A percentile compares a stretch with the other conserved stretches of the same genome.
These are phyloP conservation scores for Platanus orientalis DNA, from an alignment of 164 flowering plant species.

Conservation along the genomic window DNA sequence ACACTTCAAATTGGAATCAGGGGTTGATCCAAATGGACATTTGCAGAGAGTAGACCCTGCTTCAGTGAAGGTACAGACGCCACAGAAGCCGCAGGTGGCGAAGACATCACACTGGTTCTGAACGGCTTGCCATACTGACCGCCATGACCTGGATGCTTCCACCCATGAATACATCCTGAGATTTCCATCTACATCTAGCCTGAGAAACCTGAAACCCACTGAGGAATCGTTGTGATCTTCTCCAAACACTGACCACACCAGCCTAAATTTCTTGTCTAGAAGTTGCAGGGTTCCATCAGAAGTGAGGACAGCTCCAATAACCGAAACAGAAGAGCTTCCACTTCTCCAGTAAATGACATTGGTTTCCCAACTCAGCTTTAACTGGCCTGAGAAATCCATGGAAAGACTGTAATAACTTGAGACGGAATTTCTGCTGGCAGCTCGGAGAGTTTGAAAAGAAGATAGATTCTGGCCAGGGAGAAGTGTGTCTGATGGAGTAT, in stretches of 20 bases:
- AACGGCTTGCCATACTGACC: slow-evolving; percentile 68
- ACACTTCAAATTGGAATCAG: slow-evolving; percentile 34
- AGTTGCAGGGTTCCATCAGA: slow-evolving; percentile 50
- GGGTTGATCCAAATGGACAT: slow-evolving; percentile 35
- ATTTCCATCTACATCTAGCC: slow-evolving; percentile 74
- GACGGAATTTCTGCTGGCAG: slow-evolving; percentile 38
- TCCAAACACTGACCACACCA: slow-evolving; percentile 56
- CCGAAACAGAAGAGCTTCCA: slow-evolving; percentile 16
- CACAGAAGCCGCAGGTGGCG: slow-evolving; percentile 53
- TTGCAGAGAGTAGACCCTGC: slow-evolving; percentile 40
- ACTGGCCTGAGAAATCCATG: slow-evolving; percentile 37
- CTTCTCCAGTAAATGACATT: slow-evolving; percentile 55
- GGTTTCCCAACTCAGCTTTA: slow-evolving; percentile 59
- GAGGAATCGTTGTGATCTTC: slow-evolving; percentile 51
- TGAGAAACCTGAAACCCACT: slow-evolving; percentile 46
- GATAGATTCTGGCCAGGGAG: slow-evolving; percentile 65
- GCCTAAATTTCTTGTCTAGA: slow-evolving; percentile 23
- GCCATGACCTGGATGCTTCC: slow-evolving; percentile 41
- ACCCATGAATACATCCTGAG: slow-evolving; percentile 66
- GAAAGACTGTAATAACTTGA: slow-evolving; percentile 59
- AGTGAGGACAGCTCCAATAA: slow-evolving; percentile 30
- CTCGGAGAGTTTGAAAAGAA: slow-evolving; percentile 49
- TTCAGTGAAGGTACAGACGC: slow-evolving; percentile 39
- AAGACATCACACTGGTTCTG: slow-evolving; percentile 69
- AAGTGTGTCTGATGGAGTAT: slow-evolving; percentile 53